Conservation (phyloP, 208 protist genomes). For the Vickermania spadyakhi region DNA sequence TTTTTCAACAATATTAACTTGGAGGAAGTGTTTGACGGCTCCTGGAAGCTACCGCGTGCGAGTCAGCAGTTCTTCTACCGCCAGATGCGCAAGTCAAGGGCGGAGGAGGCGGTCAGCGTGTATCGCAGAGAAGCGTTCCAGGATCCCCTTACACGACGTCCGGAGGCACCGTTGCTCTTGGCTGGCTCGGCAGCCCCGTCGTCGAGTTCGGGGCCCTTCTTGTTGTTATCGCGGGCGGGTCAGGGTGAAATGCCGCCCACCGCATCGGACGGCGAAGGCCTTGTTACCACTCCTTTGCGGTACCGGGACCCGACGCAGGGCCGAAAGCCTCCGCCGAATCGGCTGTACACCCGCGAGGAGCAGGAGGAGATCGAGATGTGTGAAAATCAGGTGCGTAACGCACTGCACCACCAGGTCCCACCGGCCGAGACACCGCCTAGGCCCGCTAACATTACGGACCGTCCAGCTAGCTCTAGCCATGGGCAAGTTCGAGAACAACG, state of each 20-base stretch:
- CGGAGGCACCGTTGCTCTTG: constrained; percentile 38
- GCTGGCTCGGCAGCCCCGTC: constrained; percentile 17
- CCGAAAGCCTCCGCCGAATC: constrained; percentile 20
- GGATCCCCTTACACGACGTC: constrained; percentile 10
- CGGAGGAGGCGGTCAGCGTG: constrained; percentile 24
- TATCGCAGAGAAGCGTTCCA: constrained; percentile 38
- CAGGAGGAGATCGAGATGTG: constrained; percentile 40
- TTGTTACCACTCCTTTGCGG: background rate
- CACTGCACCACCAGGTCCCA: constrained; percentile 19
- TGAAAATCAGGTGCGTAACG: constrained; percentile 46
- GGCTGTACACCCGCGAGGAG: constrained; percentile 44
- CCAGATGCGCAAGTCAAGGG: constrained; percentile 37
- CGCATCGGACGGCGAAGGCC: background rate
- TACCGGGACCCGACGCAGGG: background rate
- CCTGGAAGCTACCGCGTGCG: constrained; percentile 25
- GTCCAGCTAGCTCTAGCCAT: too few relatives aligned
- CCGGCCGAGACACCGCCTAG: constrained; percentile 9
- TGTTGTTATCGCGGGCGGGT: constrained; percentile 20
- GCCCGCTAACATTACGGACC: background rate
- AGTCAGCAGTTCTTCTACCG: constrained; percentile 20
- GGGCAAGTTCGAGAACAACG: too few relatives aligned
- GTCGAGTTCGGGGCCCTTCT: constrained; percentile 14
- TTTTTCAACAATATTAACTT: constrained; percentile 45
- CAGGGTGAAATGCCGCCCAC: constrained; percentile 8
- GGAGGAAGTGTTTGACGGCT: constrained; percentile 56